phyloP scores from a whole-genome alignment of 768 basidiomycete genomes.

The Boletus vinaceobasis region DNA sequence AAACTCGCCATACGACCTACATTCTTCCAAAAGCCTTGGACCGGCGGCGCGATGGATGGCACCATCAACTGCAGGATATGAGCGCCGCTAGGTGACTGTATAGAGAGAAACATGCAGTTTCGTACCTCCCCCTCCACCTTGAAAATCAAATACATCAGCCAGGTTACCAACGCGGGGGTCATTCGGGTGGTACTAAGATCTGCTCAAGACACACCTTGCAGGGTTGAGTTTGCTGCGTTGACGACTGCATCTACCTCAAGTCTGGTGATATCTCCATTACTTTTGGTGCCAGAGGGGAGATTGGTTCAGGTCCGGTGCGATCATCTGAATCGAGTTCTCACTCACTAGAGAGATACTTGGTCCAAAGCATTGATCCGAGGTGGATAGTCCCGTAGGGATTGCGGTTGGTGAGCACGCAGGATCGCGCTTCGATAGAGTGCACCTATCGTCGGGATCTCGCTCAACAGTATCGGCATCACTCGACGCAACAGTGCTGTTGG shows the following conservation, averaged over 20 bases:
- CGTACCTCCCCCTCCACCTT: conserved; percentile 78
- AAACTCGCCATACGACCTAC: conserved; percentile 36
- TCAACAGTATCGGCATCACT: conserved; percentile 27
- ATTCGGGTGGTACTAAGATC: background rate
- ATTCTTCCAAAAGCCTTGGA: conserved; percentile 60
- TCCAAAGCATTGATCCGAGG: conserved; percentile 41
- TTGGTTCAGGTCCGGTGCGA: background rate
- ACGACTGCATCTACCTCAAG: conserved; percentile 72
- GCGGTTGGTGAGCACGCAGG: conserved; percentile 34
- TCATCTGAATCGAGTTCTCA: conserved; percentile 6
- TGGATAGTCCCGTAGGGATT: conserved; percentile 29
- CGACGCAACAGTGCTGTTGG: background rate
- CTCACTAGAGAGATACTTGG: conserved; percentile 68
- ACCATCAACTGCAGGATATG: conserved; percentile 59
- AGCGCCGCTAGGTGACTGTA: background rate
- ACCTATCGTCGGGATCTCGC: conserved; percentile 53
- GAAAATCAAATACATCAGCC: background rate
- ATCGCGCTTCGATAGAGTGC: conserved; percentile 46
- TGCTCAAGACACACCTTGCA: conserved; percentile 50
- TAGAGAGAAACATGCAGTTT: background rate
- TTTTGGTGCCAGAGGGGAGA: conserved; percentile 25
- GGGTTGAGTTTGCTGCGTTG: conserved; percentile 74
- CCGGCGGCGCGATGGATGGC: conserved; percentile 81
- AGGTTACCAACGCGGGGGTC: background rate
- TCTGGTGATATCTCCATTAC: conserved; percentile 77